Evolutionary conservation across 371 early-diverging fungal species (phyloP).

Genomic region (Mucor indicus): DNA sequence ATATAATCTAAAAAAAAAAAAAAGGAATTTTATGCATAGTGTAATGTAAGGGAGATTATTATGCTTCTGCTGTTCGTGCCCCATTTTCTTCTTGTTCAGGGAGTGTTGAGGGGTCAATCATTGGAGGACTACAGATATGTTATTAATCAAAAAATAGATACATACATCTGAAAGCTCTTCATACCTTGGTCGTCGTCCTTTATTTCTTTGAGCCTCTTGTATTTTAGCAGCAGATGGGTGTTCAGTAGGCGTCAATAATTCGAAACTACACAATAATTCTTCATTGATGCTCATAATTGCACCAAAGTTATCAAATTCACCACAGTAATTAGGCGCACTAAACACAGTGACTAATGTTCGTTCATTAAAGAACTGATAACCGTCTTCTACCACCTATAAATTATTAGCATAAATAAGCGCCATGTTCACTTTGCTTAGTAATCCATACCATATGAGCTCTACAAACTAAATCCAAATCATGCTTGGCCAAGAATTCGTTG

Average conservation of each 20-base stretch:
- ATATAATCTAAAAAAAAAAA: too few species aligned
- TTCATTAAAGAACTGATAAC: slow-evolving; percentile 98
- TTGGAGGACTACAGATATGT: slow-evolving; percentile 17
- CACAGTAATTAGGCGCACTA: slow-evolving; percentile 98
- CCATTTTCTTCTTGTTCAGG: slow-evolving; percentile 12
- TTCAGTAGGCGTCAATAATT: slow-evolving; percentile 47
- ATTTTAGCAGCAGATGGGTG: slow-evolving; percentile 26
- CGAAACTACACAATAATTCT: slow-evolving; percentile 90
- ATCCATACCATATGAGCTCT: slow-evolving; percentile 89
- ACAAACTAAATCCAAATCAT: slow-evolving; percentile 89
- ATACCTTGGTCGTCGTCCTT: slow-evolving; percentile 37
- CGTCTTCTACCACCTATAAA: slow-evolving; percentile 93
- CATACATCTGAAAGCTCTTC: too few species aligned
- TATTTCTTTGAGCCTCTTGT: slow-evolving; percentile 25
- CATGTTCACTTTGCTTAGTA: not conserved
- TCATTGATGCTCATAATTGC: slow-evolving; percentile 97
- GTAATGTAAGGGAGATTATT: too few species aligned
- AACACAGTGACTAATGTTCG: slow-evolving; percentile 96
- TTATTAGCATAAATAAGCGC: slow-evolving; percentile 63
- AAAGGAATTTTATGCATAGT: too few species aligned
- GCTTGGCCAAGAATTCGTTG: slow-evolving; percentile 73
- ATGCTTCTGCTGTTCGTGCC: not conserved
- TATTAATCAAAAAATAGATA: not conserved
- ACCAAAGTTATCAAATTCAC: slow-evolving; percentile 96
- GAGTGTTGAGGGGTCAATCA: slow-evolving; percentile 15